Evolutionary conservation across 148 eudicot species (phyloP), one percentile per base, ranked within the genome.

Genomic region (Persicaria tinctoria): DNA sequence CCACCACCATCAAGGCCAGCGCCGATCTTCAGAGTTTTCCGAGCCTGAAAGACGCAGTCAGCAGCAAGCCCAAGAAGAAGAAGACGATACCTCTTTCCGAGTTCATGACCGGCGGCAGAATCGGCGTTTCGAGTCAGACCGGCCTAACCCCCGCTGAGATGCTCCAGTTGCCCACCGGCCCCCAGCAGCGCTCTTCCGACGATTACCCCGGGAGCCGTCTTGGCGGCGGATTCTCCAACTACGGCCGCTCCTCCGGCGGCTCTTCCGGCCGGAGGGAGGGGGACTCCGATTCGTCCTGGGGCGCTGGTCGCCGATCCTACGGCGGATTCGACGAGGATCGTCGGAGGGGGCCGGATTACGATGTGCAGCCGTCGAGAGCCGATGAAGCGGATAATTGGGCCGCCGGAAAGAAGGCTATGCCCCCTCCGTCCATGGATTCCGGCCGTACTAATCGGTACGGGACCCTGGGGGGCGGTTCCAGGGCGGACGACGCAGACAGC

Each of bases 331-430:
- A 86, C 0, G 92, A 87, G 16, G 86, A 84, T 60, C 81, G 84
- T 6, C 68, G 89, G 74, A 41, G 78, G 76, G 63, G 55, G 56
- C 18, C 78, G 47, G 81, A 75, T 13, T 82, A 64, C 23, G 76
- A 88, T 4, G 51, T 60, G 8, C 41, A 32, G 41, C 87, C 84
- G 0, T 89, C 93, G 17, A 85, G 96, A 80, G 96, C 96, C 46
- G 97, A 93, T 59, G 96, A 87, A 76, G 93, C 80, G 0, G 93
- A 93, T 74, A 84, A 93, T 78, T 93, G 97, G 97, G 91, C 86
- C 3, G 45, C 80, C 57, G 81, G 51, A 54, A 93, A 93, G 77
- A 83, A 80, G 70, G 38, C 86, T 46, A 47, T 76, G 44, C 57
- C 63, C 38, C 5, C 57, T 9, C 57, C 83, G 17, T 73, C 57